A percentile compares a stretch with the other conserved stretches of the same genome.
Conservation (phyloP, 768 basidiomycete species). For the Russula emetica region DNA sequence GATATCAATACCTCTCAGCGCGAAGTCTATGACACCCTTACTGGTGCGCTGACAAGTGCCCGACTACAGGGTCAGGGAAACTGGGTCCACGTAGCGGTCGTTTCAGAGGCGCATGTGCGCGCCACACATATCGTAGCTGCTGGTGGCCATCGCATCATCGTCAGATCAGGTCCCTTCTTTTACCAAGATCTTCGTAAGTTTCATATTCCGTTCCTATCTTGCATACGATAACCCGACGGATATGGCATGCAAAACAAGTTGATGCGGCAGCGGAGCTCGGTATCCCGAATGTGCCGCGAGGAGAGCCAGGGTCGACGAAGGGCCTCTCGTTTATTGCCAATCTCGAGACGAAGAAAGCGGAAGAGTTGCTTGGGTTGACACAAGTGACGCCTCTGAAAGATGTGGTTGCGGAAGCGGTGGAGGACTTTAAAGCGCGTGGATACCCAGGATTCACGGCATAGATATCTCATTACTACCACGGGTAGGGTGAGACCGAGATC, state of each 20-base stretch:
- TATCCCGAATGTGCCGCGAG: slow-evolving; percentile 11
- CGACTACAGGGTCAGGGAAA: slow-evolving; percentile 2
- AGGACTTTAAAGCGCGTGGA: slow-evolving; percentile 18
- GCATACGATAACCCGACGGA: neutral
- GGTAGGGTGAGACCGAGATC: neutral
- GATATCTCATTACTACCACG: too few relatives aligned
- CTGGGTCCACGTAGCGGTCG: slow-evolving; percentile 12
- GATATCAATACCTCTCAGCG: slow-evolving; percentile 22
- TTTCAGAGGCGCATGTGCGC: slow-evolving; percentile 19
- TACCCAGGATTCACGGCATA: slow-evolving; percentile 16
- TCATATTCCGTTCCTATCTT: neutral
- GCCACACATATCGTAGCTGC: neutral
- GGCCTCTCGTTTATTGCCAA: neutral
- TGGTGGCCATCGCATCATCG: slow-evolving; percentile 20
- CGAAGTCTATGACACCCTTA: slow-evolving; percentile 11
- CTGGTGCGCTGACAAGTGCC: neutral
- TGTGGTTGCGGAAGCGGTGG: slow-evolving; percentile 7
- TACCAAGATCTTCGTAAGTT: slow-evolving; percentile 18
- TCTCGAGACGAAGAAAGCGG: slow-evolving; percentile 11
- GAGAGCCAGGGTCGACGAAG: slow-evolving; percentile 11
- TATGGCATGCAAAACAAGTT: neutral
- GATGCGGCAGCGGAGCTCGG: slow-evolving; percentile 18
- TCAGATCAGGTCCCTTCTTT: slow-evolving; percentile 14
- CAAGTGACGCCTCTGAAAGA: slow-evolving; percentile 9
- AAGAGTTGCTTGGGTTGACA: slow-evolving; percentile 12